Conservation (phyloP, 2,329 filamentous ascomycete species). For the Fusarium liriodendri region DNA sequence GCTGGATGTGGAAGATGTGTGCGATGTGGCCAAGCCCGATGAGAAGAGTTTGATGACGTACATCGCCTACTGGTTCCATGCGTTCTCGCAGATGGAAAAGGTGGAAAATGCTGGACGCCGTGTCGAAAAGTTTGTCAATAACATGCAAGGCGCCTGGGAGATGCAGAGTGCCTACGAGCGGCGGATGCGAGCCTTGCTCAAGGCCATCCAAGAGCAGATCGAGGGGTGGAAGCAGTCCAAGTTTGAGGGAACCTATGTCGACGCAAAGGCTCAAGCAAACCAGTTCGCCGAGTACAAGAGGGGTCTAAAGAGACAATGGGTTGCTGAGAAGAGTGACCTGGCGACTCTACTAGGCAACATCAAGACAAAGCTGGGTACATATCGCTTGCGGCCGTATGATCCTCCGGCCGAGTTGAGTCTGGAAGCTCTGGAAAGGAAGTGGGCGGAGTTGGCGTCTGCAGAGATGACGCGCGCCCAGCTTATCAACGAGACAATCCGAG, state of each 20-base stretch:
- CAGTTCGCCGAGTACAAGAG: conserved; percentile 92
- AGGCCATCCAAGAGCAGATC: conserved; percentile 78
- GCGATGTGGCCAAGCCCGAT: conserved; percentile 94
- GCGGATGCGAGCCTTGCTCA: conserved; percentile 85
- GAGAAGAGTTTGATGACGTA: conserved; percentile 99
- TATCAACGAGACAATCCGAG: conserved; percentile 98
- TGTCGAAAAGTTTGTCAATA: conserved; percentile 98
- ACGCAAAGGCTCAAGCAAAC: conserved; percentile 87
- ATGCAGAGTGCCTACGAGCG: conserved; percentile 98
- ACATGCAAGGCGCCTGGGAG: conserved; percentile 99
- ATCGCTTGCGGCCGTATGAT: conserved; percentile 89
- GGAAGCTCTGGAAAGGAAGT: conserved; percentile 84
- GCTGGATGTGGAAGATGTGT: conserved; percentile 97
- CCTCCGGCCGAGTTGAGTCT: conserved; percentile 86
- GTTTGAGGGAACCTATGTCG: conserved; percentile 91
- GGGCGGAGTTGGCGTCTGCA: conserved; percentile 81
- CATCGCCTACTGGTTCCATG: conserved; percentile 99
- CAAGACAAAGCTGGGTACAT: conserved; percentile 97
- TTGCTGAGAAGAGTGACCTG: conserved; percentile 96
- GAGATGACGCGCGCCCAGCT: conserved; percentile 91
- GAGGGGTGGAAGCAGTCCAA: conserved; percentile 80
- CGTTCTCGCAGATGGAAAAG: conserved; percentile 98
- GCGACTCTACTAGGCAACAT: conserved; percentile 95
- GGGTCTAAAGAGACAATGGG: conserved; percentile 92
- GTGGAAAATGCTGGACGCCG: conserved; percentile 96